These are phyloP conservation scores for Pisolithus tinctorius DNA, from an alignment of 768 basidiomycete genomes.

Conservation along the genomic window DNA sequence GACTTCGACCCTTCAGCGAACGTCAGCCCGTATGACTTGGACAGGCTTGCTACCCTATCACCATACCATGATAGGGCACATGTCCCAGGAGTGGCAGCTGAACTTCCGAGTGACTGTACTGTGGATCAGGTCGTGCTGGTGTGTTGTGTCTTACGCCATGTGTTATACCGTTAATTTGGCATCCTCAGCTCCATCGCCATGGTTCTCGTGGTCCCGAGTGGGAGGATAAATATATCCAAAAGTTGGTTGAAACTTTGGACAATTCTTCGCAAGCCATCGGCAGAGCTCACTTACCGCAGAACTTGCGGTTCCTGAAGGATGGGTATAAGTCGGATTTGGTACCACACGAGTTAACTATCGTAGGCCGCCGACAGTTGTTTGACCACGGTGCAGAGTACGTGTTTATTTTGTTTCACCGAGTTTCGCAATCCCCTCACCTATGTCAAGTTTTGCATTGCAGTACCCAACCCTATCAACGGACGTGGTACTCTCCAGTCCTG, in stretches of 20 bases:
- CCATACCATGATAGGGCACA: slow-evolving; percentile 30
- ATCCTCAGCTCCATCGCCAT: slow-evolving; percentile 33
- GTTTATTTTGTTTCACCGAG: not conserved
- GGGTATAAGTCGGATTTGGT: slow-evolving; percentile 30
- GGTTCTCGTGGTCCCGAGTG: slow-evolving; percentile 33
- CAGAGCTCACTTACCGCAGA: slow-evolving; percentile 24
- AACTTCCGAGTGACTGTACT: slow-evolving; percentile 32
- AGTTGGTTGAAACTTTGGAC: slow-evolving; percentile 28
- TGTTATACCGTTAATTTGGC: not conserved
- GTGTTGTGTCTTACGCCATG: not conserved
- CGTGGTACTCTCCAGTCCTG: slow-evolving; percentile 8
- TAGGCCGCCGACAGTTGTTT: slow-evolving; percentile 34
- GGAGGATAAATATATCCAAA: slow-evolving; percentile 26
- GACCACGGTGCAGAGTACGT: slow-evolving; percentile 33
- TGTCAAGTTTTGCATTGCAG: slow-evolving; percentile 15
- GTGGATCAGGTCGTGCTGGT: slow-evolving; percentile 36
- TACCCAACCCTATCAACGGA: slow-evolving; percentile 17
- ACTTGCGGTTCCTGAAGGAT: slow-evolving; percentile 31
- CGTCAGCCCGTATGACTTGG: not conserved
- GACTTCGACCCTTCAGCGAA: not conserved
- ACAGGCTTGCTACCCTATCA: slow-evolving; percentile 29
- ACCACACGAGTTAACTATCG: slow-evolving; percentile 30
- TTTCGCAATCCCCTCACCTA: not conserved
- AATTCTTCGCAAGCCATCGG: slow-evolving; percentile 17
- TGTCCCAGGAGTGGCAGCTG: slow-evolving; percentile 19